Conservation (phyloP, 306 rosid species). For the Elaeagnus macrophylla region DNA sequence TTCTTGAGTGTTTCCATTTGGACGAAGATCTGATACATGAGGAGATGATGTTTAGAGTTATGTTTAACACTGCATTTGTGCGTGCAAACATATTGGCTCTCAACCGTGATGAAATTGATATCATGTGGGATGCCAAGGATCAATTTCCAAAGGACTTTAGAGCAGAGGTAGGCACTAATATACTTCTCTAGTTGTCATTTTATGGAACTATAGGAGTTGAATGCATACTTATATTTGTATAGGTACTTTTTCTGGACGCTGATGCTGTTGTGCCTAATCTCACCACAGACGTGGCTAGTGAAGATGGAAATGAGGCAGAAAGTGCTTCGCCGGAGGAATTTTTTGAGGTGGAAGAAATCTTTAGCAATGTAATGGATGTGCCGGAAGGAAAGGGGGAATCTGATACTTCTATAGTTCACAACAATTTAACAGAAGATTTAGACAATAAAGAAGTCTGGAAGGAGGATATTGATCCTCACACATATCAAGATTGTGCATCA, state of each 20-base stretch:
- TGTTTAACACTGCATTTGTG: slow-evolving; percentile 94
- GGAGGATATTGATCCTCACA: slow-evolving; percentile 60
- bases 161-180: slow-evolving; percentile 72
- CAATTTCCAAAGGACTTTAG: slow-evolving; percentile 74
- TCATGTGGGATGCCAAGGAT: slow-evolving; percentile 83
- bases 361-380: slow-evolving; percentile 66
- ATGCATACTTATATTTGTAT: slow-evolving; percentile 57
- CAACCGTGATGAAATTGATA: slow-evolving; percentile 77
- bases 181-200: slow-evolving; percentile 27
- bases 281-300: slow-evolving; percentile 44
- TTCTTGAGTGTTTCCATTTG: slow-evolving; percentile 84
- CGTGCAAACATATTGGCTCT: slow-evolving; percentile 70
- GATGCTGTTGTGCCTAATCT: slow-evolving; percentile 76
- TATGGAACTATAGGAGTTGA: slow-evolving; percentile 45
- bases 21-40: slow-evolving; percentile 59
- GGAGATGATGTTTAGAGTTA: slow-evolving; percentile 75
- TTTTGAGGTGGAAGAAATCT: slow-evolving; percentile 93
- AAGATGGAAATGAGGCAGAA: slow-evolving; percentile 64
- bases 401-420: slow-evolving; percentile 34
- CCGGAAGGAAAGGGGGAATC: slow-evolving; percentile 52
- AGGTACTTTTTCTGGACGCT: slow-evolving; percentile 89
- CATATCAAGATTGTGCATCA: slow-evolving; percentile 65
- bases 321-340: slow-evolving; percentile 92
- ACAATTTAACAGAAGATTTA: slow-evolving; percentile 24
- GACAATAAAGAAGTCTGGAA: slow-evolving; percentile 51